These are phyloP conservation scores for Nicotiana paniculata DNA, from an alignment of 257 asterid genomes.

Conservation along the genomic window DNA sequence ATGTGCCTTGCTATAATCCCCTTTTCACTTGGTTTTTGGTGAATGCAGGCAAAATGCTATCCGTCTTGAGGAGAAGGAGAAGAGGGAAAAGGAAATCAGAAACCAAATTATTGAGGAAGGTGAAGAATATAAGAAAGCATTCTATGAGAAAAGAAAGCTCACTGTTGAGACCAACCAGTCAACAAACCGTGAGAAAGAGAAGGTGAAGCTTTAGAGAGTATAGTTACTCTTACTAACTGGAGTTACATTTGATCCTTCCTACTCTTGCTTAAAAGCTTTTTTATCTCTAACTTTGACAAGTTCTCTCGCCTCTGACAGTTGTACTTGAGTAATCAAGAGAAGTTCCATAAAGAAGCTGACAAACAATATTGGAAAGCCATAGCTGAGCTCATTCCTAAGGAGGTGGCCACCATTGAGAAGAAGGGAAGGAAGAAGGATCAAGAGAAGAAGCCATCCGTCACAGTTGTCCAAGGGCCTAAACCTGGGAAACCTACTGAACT, in stretches of 20 bases:
- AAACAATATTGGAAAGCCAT: constrained; percentile 96
- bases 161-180: constrained; percentile 63
- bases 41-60: constrained; percentile 68
- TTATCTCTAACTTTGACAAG: constrained; percentile 1
- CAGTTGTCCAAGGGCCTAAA: constrained; percentile 88
- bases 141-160: constrained; percentile 73
- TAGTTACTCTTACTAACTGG: not conserved
- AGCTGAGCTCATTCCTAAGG: constrained; percentile 86
- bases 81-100: constrained; percentile 70
- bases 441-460: constrained; percentile 79
- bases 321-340: constrained; percentile 59
- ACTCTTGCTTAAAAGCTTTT: not conserved
- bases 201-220: constrained; percentile 37
- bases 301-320: constrained; percentile 29
- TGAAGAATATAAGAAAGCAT: constrained; percentile 64
- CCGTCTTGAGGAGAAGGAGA: constrained; percentile 96
- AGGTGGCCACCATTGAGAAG: constrained; percentile 82
- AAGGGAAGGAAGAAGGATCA: constrained; percentile 87
- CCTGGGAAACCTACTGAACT: constrained; percentile 99
- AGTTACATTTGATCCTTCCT: not conserved
- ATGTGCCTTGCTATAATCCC: not conserved
- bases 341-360: constrained; percentile 91
- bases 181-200: constrained; percentile 71
- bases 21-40: not conserved
- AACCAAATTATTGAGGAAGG: constrained; percentile 84